These are phyloP conservation scores for Spinacia oleracea DNA, from an alignment of 179 eudicot genomes.

Conservation along the genomic window DNA sequence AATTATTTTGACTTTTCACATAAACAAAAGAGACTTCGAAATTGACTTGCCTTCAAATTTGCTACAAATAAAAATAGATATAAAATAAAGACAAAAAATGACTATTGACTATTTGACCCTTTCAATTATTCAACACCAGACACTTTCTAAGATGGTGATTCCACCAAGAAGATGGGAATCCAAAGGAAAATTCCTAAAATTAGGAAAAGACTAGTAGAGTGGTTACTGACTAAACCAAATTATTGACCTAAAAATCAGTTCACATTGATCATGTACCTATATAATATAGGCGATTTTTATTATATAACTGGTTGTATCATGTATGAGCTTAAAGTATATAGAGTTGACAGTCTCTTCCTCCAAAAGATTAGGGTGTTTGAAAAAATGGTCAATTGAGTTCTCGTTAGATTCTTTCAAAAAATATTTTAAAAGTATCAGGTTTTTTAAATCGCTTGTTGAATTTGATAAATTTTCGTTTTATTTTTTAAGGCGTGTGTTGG, in stretches of 20 bases:
- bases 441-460: too few species aligned
- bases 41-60: conserved; percentile 17
- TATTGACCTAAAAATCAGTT: neutral
- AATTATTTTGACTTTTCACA: conserved; percentile 11
- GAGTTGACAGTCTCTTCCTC: too few species aligned
- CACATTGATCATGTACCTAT: too few species aligned
- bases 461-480: too few species aligned
- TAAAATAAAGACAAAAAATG: neutral
- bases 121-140: conserved; percentile 1
- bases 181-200: neutral
- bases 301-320: too few species aligned
- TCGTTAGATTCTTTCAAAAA: too few species aligned
- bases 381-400: too few species aligned
- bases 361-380: too few species aligned
- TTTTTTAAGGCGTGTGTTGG: too few species aligned
- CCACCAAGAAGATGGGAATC: neutral
- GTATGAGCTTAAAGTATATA: too few species aligned
- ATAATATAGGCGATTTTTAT: too few species aligned
- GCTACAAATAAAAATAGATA: neutral
- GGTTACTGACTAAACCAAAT: neutral
- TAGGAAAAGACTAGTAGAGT: neutral
- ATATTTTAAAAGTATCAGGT: too few species aligned
- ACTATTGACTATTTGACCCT: neutral
- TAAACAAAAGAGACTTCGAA: conserved; percentile 10
- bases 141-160: neutral